Conservation (phyloP, 1,284 basidiomycete genomes). For the Tilletia horrida region DNA sequence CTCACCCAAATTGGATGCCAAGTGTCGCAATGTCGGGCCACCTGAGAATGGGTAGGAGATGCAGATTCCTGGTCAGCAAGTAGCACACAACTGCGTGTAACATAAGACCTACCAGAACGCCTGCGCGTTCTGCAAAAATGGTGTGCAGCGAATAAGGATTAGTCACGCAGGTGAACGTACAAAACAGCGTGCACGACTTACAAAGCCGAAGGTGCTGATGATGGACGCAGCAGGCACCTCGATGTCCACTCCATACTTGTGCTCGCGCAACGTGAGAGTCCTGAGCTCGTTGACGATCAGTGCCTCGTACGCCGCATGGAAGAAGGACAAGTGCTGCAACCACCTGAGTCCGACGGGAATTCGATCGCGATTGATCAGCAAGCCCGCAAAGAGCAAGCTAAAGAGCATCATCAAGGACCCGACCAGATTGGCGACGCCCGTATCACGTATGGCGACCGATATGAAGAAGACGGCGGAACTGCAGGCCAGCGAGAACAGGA, state of each 20-base stretch:
- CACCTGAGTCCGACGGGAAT: slow-evolving; percentile 71
- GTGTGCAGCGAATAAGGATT: neutral
- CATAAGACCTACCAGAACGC: slow-evolving; percentile 32
- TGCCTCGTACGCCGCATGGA: slow-evolving; percentile 97
- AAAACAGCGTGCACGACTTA: neutral
- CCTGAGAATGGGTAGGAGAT: neutral
- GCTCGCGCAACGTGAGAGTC: slow-evolving; percentile 83
- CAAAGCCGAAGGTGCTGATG: slow-evolving; percentile 39
- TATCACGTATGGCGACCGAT: slow-evolving; percentile 78
- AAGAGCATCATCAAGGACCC: slow-evolving; percentile 91
- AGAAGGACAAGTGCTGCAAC: slow-evolving; percentile 88
- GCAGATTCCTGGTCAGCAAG: neutral
- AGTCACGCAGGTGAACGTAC: neutral
- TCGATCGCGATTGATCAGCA: slow-evolving; percentile 88
- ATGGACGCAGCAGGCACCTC: slow-evolving; percentile 42
- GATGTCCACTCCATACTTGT: slow-evolving; percentile 44
- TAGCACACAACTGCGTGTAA: too few relatives aligned
- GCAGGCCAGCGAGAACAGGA: slow-evolving; percentile 90
- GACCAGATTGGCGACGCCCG: slow-evolving; percentile 83
- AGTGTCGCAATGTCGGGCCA: slow-evolving; percentile 36
- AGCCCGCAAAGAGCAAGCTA: slow-evolving; percentile 88
- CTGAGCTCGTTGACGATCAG: slow-evolving; percentile 90
- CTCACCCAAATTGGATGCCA: slow-evolving; percentile 24
- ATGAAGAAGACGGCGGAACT: slow-evolving; percentile 85
- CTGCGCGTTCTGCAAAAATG: slow-evolving; percentile 23